Evolutionary conservation across 495 filamentous ascomycete species (phyloP), one percentile per base, ranked within the genome.

Genomic region (Hypoxylon trugodes): DNA sequence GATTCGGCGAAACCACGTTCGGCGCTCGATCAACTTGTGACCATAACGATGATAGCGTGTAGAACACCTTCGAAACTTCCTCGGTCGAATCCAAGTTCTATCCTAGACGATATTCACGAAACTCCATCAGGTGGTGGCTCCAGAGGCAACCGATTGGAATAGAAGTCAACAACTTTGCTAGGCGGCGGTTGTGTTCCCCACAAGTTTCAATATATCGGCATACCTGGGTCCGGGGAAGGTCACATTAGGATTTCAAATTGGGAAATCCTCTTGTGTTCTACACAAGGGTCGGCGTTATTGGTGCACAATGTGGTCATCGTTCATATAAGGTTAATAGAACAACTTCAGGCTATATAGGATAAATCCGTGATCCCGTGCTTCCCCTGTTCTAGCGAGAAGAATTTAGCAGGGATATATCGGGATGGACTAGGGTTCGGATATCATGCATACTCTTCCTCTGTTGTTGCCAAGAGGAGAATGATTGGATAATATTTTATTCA

Each of bases 331-430:
- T 66, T 46, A 60, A 60, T 60, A 45, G 33, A 48, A 56, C 43
- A n/a, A 18, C 56, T 60, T 60, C 50, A 66, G 62, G 55, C 62
- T 66, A 60, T 65, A 59, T 50, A 38, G 62, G 62, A 32, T 60
- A 59, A 65, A 65, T 49, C 24, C 28, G 36, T 28, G 15, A 38
- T 55, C 16, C 42, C 61, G 33, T 30, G 13, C 18, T 45, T 21
- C 22, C 52, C 52, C 32, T 40, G 38, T 33, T 18, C 3, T 8
- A 4, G 9, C 18, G 8, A 41, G 41, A 13, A 42, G n/a, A 19
- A 18, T 50, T 40, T 24, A 10, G 40, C 42, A 38, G 24, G 4
- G 16, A n/a, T n/a, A n/a, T n/a, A n/a, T n/a, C n/a, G n/a, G n/a
- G n/a, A n/a, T n/a, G n/a, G n/a, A n/a, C n/a, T n/a, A n/a, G n/a